Conservation (phyloP, 2,329 filamentous ascomycete species). For the Hymenoscyphus scutula region DNA sequence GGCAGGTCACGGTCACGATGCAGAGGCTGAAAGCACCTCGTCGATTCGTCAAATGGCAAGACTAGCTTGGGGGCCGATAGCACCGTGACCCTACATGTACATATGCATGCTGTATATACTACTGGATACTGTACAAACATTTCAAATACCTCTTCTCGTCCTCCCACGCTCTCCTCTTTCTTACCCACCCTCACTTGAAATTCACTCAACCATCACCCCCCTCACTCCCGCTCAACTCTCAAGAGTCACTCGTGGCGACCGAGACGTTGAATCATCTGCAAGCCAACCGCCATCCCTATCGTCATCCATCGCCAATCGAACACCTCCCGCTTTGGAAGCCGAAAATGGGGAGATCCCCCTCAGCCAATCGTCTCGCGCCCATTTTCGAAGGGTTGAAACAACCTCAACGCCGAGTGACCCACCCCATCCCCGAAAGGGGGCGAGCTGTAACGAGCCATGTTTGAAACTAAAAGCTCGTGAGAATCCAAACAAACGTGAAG, state of each 20-base stretch:
- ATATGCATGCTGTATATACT: not conserved
- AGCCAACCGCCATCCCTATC: not conserved
- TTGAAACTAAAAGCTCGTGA: slow-evolving; percentile 1
- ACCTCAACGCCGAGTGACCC: not conserved
- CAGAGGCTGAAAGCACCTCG: slow-evolving; percentile 5
- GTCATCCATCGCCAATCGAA: not conserved
- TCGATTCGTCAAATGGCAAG: not conserved
- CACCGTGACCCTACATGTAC: not conserved
- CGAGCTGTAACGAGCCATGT: not conserved
- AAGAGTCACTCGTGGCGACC: slow-evolving; percentile 1
- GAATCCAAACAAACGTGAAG: too few species aligned
- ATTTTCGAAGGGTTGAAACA: not conserved
- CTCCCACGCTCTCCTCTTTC: not conserved
- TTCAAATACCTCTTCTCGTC: not conserved
- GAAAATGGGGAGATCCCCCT: not conserved
- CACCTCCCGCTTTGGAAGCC: not conserved
- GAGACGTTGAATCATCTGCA: not conserved
- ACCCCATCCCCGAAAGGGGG: not conserved
- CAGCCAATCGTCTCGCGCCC: slow-evolving; percentile 1
- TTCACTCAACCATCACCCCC: not conserved
- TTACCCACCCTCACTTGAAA: not conserved
- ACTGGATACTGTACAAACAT: not conserved
- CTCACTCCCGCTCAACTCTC: not conserved
- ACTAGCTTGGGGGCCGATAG: not conserved
- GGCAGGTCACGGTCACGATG: not conserved